Evolutionary conservation across 164 flowering plant genomes (phyloP), one percentile per base, ranked within the genome.

Genomic region (Vitis rotundifolia): DNA sequence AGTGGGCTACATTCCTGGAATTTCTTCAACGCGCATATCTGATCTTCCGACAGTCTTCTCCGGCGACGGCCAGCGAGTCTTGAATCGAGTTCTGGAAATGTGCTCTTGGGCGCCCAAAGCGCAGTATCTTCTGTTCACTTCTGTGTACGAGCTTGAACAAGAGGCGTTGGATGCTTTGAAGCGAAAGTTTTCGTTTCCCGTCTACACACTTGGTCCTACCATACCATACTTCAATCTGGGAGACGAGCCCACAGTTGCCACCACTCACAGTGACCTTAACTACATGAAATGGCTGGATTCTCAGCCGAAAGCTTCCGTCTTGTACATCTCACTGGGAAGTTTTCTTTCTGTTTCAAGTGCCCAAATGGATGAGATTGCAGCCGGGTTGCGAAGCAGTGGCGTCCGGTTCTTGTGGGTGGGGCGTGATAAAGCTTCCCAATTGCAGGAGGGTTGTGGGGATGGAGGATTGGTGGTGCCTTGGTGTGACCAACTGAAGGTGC

Each of bases 401-500:
- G 78, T 79, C 8, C 59, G 77, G 9, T 82, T 11, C 71, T 52
- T 84, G 53, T 78, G 81, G 81, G 84, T 78, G 66, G 67, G 78
- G 0, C 82, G 88, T 8, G 70, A 61, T 1, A 80, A 77, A 2
- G 50, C 76, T 15, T 6, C 61, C 14, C 26, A 59, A 12, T 51
- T 68, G 9, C 62, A 44, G 48, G 71, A 49, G 1, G 49, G 11
- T 12, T 65, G 74, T 26, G 82, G 75, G 29, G 84, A 72, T 4
- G 78, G 0, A 73, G 88, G 92, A 9, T 2, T 82, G 49, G 78
- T 86, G 52, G 87, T 89, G 63, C 79, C 84, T 0, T 88, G 97
- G 97, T 89, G 94, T 72, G 87, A 85, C 73, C 97, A 91, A 62
- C 55, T 88, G 73, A 79, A 59, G 66, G 93, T 91, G 14, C 59